Percentiles rank a stretch among this genome's conserved stretches.
Evolutionary conservation across 2,329 filamentous ascomycete genomes (phyloP).

Genomic region (Penicillium sp.): DNA sequence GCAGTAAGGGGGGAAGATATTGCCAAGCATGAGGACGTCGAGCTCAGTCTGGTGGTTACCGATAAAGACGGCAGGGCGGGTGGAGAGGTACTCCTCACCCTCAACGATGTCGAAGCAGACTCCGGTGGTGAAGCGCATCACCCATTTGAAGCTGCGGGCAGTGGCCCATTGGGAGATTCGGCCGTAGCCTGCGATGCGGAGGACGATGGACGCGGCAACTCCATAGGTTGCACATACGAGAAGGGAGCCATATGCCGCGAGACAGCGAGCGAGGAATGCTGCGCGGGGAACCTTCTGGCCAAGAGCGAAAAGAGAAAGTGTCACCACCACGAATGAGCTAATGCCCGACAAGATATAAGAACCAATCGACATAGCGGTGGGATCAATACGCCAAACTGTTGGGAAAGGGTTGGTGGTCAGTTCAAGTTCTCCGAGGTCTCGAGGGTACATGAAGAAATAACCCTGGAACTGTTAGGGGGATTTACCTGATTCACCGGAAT

Average conservation of each 20-base stretch:
- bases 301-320: slow-evolving; percentile 50
- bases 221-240: slow-evolving; percentile 66
- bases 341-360: slow-evolving; percentile 60
- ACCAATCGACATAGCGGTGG: slow-evolving; percentile 59
- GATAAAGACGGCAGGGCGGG: slow-evolving; percentile 83
- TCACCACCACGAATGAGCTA: slow-evolving; percentile 63
- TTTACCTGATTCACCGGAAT: slow-evolving; percentile 3
- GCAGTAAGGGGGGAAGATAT: slow-evolving; percentile 87
- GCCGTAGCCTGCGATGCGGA: slow-evolving; percentile 70
- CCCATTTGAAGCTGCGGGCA: slow-evolving; percentile 74
- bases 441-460: neutral
- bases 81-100: slow-evolving; percentile 64
- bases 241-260: slow-evolving; percentile 48
- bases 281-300: slow-evolving; percentile 44
- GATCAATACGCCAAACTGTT: slow-evolving; percentile 12
- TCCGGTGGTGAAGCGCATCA: slow-evolving; percentile 74
- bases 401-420: slow-evolving; percentile 20
- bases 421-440: too few relatives aligned
- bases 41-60: slow-evolving; percentile 96
- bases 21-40: slow-evolving; percentile 87
- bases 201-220: slow-evolving; percentile 68
- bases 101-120: slow-evolving; percentile 71
- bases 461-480: neutral
- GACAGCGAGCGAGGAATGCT: slow-evolving; percentile 48
- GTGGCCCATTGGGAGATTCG: slow-evolving; percentile 83